phyloP scores from a whole-genome alignment of 768 basidiomycete genomes.

The Leccinum truebloodii region DNA sequence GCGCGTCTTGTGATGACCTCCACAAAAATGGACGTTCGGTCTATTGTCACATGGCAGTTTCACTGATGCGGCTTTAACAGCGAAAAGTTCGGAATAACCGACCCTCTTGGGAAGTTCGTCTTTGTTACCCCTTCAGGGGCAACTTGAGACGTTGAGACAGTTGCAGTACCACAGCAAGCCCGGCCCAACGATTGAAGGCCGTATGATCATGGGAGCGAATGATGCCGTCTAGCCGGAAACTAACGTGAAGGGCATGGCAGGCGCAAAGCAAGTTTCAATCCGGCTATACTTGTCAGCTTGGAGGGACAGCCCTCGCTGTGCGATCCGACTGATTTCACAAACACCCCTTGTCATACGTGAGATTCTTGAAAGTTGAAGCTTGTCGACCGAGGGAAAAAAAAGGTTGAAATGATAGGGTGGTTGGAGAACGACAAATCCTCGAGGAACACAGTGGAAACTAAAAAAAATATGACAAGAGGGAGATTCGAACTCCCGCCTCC shows the following conservation, averaged over 20 bases:
- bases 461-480: conserved; percentile 33
- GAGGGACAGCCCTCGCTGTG: neutral
- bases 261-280: neutral
- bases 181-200: conserved; percentile 20
- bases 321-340: neutral
- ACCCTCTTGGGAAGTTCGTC: conserved; percentile 34
- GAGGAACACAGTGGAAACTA: neutral
- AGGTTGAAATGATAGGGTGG: neutral
- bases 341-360: neutral
- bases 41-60: neutral
- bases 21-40: too few species aligned
- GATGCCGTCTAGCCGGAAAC: conserved; percentile 37
- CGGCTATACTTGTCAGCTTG: neutral
- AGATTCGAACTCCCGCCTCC: conserved; percentile 38
- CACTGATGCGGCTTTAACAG: neutral
- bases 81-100: conserved; percentile 18
- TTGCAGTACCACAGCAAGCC: conserved; percentile 25
- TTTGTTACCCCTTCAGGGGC: conserved; percentile 12
- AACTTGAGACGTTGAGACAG: conserved; percentile 15
- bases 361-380: neutral
- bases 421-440: neutral
- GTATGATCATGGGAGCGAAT: conserved; percentile 40
- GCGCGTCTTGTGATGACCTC: conserved; percentile 13
- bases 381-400: neutral
- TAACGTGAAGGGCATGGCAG: conserved; percentile 15